Base-by-base conservation (phyloP, 768 basidiomycete species). In the Russula compacta region DNA sequence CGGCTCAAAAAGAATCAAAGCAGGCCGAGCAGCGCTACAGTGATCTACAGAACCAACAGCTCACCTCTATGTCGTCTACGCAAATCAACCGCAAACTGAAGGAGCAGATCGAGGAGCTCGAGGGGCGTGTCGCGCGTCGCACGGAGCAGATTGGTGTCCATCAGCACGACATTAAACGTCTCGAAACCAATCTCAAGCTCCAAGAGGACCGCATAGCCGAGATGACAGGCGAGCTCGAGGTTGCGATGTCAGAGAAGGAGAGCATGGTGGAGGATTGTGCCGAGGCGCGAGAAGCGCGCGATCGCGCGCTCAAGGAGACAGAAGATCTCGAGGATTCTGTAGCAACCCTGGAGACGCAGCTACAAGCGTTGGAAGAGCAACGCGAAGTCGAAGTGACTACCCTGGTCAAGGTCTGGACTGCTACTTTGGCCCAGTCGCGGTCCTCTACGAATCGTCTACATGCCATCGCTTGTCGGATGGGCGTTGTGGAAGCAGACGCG, bases 251-350 rank as follows among this genome's bases (percentile, higher is more conserved):
- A 5, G 81, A 90, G 75, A 89, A 86, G 70, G 82, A 83, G 58
- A 84, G 87, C 2, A 89, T 92, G 86, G 81, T 92, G 0, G 89
- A 91, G 64, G 90, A 92, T 68, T 92, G 90, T 67, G 84, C 85
- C 4, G 83, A 85, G 57, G 88, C 87, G 2, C 77, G 90, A 56
- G 85, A 85, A 57, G 81, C 85, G 21, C 78, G 90, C 39, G 86
- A 92, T 70, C 78, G 78, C 29, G 86, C 88, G 5, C 69, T 84
- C 46, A 67, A 69, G 56, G 75, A 74, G 60, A 70, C 80, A 32
- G 90, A 91, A 58, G 72, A 71, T n/a, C 69, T 85, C 60, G 89
- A 91, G 66, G 79, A 83, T 44, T 81, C 83, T 62, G 63, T 81
- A 53, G 89, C 85, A 69, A 70, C 64, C n/a, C 60, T 77, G 33